Evolutionary conservation across 345 rosid genomes (phyloP).

Genomic region (Aurinia saxatilis): DNA sequence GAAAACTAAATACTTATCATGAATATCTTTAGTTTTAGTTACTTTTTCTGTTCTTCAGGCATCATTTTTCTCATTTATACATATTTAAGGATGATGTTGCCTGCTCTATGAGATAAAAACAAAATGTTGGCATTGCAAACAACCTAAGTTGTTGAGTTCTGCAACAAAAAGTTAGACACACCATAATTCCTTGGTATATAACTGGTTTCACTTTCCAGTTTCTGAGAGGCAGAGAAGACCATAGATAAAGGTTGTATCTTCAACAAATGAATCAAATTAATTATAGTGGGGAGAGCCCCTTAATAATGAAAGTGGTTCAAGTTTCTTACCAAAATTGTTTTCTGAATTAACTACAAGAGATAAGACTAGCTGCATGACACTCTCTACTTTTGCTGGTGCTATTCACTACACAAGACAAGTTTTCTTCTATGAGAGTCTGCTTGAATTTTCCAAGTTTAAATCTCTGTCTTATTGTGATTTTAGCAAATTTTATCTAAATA

Average conservation of each 20-base stretch:
- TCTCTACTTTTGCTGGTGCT: conserved; percentile 94
- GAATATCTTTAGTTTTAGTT: too few relatives aligned
- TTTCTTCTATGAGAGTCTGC: conserved; percentile 79
- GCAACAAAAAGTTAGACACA: conserved; percentile 64
- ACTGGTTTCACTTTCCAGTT: conserved; percentile 62
- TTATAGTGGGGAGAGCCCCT: conserved; percentile 1
- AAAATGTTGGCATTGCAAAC: conserved; percentile 87
- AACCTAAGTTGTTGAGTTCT: conserved; percentile 56
- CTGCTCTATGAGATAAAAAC: conserved; percentile 82
- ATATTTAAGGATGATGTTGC: conserved; percentile 72
- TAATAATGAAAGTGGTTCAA: conserved; percentile 20
- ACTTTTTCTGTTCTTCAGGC: too few relatives aligned
- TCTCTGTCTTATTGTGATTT: conserved; percentile 61
- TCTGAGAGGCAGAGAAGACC: conserved; percentile 90
- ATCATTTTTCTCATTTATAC: too few relatives aligned
- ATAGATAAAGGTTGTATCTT: conserved; percentile 43
- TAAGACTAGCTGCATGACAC: conserved; percentile 53
- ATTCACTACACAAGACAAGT: conserved; percentile 84
- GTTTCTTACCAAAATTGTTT: conserved; percentile 50
- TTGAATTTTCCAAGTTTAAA: conserved; percentile 85
- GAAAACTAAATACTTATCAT: too few relatives aligned
- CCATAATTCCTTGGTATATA: conserved; percentile 77
- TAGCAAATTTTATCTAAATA: conserved; percentile 43
- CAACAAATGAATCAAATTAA: conserved; percentile 38
- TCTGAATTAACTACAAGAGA: conserved; percentile 47